A percentile compares a stretch with the other conserved stretches of the same genome.
phyloP scores from a whole-genome alignment of 257 asterid genomes.

The Gentiana dahurica region DNA sequence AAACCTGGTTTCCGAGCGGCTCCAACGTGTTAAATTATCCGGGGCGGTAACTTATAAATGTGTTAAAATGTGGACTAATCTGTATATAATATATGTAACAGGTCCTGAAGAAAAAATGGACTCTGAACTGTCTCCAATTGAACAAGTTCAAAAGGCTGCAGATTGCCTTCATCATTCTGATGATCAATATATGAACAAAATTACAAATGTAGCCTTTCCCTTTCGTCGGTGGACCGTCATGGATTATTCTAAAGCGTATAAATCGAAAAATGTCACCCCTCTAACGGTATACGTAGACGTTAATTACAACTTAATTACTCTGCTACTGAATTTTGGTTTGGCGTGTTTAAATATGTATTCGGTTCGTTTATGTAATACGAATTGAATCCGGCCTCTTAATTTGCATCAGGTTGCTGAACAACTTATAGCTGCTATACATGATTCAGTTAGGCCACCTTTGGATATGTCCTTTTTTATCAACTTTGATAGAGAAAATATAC shows the following conservation, averaged over 20 bases:
- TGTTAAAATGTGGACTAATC: too few species aligned
- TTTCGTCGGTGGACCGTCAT: conserved; percentile 57
- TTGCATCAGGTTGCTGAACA: conserved; percentile 50
- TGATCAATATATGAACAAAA: conserved; percentile 7
- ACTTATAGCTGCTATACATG: conserved; percentile 34
- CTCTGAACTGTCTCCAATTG: conserved; percentile 29
- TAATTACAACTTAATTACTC: too few species aligned
- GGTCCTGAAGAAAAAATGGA: conserved; percentile 40
- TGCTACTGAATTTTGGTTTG: too few species aligned
- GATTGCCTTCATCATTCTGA: conserved; percentile 29
- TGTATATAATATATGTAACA: conserved; percentile 3
- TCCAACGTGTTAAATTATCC: too few species aligned
- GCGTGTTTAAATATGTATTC: too few species aligned
- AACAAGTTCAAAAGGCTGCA: conserved; percentile 41
- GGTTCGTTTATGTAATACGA: too few species aligned
- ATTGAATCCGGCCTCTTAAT: background rate
- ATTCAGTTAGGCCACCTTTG: conserved; percentile 33
- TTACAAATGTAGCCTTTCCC: conserved; percentile 1
- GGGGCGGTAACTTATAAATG: too few species aligned
- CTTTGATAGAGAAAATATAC: conserved; percentile 38
- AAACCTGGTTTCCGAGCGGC: too few species aligned
- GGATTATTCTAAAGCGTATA: conserved; percentile 63
- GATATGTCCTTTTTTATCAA: conserved; percentile 74
- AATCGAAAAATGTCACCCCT: conserved; percentile 48
- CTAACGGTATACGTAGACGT: conserved; percentile 23